Conservation (phyloP, 257 asterid genomes). For the Nicotiana tabacum region DNA sequence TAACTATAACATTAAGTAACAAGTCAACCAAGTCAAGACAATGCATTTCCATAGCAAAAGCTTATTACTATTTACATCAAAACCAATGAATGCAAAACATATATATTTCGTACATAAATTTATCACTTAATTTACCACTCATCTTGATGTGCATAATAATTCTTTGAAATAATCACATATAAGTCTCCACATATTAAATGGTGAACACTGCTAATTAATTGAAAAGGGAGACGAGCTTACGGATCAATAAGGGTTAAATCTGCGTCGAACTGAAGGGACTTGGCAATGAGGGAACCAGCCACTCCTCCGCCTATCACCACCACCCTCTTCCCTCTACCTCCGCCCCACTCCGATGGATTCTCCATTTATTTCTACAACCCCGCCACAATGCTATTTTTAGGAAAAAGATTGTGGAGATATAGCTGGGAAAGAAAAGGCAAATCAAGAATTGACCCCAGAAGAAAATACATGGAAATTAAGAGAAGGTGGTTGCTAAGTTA, state of each 20-base stretch:
- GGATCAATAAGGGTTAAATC: conserved; percentile 77
- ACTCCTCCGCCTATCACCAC: conserved; percentile 92
- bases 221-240: conserved; percentile 27
- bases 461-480: background rate
- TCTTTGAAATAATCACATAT: background rate
- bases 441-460: background rate
- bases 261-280: conserved; percentile 70
- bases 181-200: background rate
- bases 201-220: background rate
- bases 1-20: background rate
- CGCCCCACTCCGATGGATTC: conserved; percentile 38
- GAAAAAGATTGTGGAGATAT: background rate
- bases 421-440: background rate
- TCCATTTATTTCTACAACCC: conserved; percentile 30
- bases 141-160: no score
- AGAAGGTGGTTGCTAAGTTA: background rate
- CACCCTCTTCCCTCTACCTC: conserved; percentile 75
- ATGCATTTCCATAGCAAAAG: no score
- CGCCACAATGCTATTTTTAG: background rate
- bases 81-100: no score
- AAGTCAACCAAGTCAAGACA: background rate
- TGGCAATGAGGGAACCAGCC: conserved; percentile 75
- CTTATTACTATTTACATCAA: no score
- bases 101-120: no score
- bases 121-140: no score